Evolutionary conservation across 2,329 filamentous ascomycete genomes (phyloP).

Genomic region (Nothopassalora personata): DNA sequence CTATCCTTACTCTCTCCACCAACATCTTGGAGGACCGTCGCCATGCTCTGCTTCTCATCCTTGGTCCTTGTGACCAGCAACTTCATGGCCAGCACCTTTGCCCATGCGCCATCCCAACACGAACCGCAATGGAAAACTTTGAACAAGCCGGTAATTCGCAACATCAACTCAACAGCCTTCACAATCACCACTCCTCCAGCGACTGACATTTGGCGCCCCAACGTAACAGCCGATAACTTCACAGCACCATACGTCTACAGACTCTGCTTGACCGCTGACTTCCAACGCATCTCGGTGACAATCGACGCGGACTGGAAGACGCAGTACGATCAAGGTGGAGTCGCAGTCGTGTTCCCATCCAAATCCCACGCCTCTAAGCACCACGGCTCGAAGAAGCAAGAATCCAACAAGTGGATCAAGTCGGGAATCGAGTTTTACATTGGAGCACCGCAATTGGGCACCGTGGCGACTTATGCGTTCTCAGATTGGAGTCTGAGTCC

Average conservation of each 20-base stretch:
- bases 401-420: slow-evolving; percentile 11
- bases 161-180: slow-evolving; percentile 11
- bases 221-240: slow-evolving; percentile 11
- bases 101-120: too few relatives aligned
- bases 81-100: too few relatives aligned
- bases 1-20: too few relatives aligned
- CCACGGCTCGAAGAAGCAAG: not conserved
- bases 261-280: slow-evolving; percentile 7
- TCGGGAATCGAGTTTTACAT: slow-evolving; percentile 14
- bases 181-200: slow-evolving; percentile 14
- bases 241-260: slow-evolving; percentile 16
- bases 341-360: slow-evolving; percentile 12
- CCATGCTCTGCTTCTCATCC: too few relatives aligned
- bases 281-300: slow-evolving; percentile 11
- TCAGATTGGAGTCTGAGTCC: slow-evolving; percentile 17
- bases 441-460: slow-evolving; percentile 13
- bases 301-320: slow-evolving; percentile 14
- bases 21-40: too few relatives aligned
- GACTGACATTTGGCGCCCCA: slow-evolving; percentile 17
- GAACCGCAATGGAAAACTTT: slow-evolving; percentile 5
- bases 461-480: slow-evolving; percentile 12
- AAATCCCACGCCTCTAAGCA: not conserved
- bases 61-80: too few relatives aligned
- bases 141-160: slow-evolving; percentile 11
- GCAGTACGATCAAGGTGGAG: slow-evolving; percentile 15